Percentiles rank a stretch among this genome's conserved stretches.
These are phyloP conservation scores for Danielia oregonensis DNA, from an alignment of 805 yeast species.

Conservation along the genomic window DNA sequence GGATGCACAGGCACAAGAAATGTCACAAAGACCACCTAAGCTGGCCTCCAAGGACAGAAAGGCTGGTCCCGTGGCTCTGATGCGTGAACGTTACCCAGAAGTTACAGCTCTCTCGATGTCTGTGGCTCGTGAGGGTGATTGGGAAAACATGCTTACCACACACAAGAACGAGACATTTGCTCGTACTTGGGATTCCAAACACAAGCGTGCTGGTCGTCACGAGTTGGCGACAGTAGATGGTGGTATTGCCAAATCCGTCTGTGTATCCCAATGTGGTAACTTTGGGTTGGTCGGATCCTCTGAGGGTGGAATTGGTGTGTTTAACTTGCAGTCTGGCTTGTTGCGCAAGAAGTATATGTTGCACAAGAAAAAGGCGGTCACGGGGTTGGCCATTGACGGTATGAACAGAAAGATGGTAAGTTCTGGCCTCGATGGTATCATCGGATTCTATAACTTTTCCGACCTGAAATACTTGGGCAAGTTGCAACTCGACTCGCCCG, in stretches of 20 bases:
- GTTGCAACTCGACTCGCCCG: constrained; percentile 68
- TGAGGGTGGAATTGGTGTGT: constrained; percentile 77
- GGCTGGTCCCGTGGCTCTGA: constrained; percentile 52
- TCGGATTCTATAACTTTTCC: constrained; percentile 83
- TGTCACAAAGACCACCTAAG: constrained; percentile 69
- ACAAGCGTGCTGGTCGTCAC: constrained; percentile 77
- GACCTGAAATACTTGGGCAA: constrained; percentile 65
- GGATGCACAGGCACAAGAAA: constrained; percentile 93
- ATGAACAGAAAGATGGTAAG: constrained; percentile 87
- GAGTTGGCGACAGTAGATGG: constrained; percentile 71
- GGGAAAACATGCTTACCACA: constrained; percentile 91
- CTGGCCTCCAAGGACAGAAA: constrained; percentile 32
- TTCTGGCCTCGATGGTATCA: constrained; percentile 82
- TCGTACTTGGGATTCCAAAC: constrained; percentile 83
- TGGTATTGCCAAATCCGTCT: constrained; percentile 68
- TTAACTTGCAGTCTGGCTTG: constrained; percentile 89
- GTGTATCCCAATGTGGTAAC: constrained; percentile 91
- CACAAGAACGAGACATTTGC: constrained; percentile 83
- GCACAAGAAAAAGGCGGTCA: constrained; percentile 69
- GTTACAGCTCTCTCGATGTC: constrained; percentile 67
- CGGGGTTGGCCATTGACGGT: constrained; percentile 86
- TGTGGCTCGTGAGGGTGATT: constrained; percentile 74
- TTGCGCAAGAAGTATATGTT: constrained; percentile 64
- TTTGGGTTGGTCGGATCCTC: constrained; percentile 91
- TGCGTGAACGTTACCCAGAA: constrained; percentile 74